phyloP scores from a whole-genome alignment of 1,139 yeast species.

The Keqinozyma sinolaborantium region DNA sequence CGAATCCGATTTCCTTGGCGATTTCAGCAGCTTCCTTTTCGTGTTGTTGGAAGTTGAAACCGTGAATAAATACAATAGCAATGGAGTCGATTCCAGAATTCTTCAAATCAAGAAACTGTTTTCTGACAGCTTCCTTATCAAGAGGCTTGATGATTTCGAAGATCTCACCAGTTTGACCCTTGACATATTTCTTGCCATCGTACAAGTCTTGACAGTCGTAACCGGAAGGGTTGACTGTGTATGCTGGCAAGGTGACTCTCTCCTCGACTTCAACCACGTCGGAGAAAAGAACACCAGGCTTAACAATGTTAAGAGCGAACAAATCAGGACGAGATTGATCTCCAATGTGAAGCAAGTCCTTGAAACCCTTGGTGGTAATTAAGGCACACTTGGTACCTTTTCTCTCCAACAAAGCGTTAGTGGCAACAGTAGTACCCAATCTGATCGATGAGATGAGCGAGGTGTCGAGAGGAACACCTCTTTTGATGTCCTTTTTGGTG shows the following conservation, averaged over 20 bases:
- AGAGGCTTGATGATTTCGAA: slow-evolving; percentile 53
- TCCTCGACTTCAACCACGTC: slow-evolving; percentile 67
- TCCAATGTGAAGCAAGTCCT: slow-evolving; percentile 64
- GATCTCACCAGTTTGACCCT: slow-evolving; percentile 64
- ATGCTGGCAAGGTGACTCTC: slow-evolving; percentile 68
- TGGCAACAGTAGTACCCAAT: slow-evolving; percentile 82
- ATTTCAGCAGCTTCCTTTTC: slow-evolving; percentile 54
- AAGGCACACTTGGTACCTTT: slow-evolving; percentile 65
- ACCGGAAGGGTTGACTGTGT: slow-evolving; percentile 53
- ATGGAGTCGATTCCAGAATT: slow-evolving; percentile 58
- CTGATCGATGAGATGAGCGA: slow-evolving; percentile 47
- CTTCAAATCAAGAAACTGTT: slow-evolving; percentile 39
- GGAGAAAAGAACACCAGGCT: slow-evolving; percentile 59
- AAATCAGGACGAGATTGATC: slow-evolving; percentile 70
- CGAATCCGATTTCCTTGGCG: slow-evolving; percentile 59
- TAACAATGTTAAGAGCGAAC: slow-evolving; percentile 58
- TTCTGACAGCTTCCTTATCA: slow-evolving; percentile 33
- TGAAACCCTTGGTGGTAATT: slow-evolving; percentile 63
- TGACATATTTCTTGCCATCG: slow-evolving; percentile 17
- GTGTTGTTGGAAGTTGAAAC: slow-evolving; percentile 67
- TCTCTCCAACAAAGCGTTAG: slow-evolving; percentile 68
- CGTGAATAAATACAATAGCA: slow-evolving; percentile 67
- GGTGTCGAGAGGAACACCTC: slow-evolving; percentile 21
- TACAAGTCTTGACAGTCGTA: slow-evolving; percentile 17
- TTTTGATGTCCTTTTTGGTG: slow-evolving; percentile 10